Base-by-base conservation (phyloP, 2,329 filamentous ascomycete genomes). In the Fusarium sp. region DNA sequence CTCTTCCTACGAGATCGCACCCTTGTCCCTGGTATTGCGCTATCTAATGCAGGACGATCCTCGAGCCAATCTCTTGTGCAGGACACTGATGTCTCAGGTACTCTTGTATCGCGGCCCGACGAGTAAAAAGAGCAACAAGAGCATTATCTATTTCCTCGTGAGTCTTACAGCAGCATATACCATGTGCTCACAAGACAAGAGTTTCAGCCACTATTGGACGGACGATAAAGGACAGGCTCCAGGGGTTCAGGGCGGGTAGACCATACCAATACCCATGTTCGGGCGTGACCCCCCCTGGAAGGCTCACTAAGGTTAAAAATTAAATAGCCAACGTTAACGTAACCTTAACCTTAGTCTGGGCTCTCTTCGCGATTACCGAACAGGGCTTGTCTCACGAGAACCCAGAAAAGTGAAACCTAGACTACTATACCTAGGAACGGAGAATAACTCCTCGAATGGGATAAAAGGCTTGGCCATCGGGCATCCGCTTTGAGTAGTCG, bases 371-470 rank as follows among this genome's bases (percentile, higher is more conserved):
- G 64, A 67, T 67, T 46, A 61, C 63, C 64, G 64, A 67, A 61
- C 41, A 58, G 59, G 65, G 57, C 64, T 63, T 64, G 66, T 69
- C 64, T 69, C 64, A 69, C 44, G 46, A 67, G 41, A 48, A 39
- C 35, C 31, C 33, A 23, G 37, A 48, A 48, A 46, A 42, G 41
- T 68, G 65, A 68, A 68, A 68, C 41, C 46, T 46, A 18, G 23
- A 11, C n/a, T 42, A 51, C 33, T 35, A 16, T 35, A 35, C 38
- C 39, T 23, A 66, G 51, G 38, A 27, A 58, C 63, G 64, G 64
- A 62, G 55, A 67, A 67, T 67, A 67, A 39, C 57, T 39, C 66
- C 66, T 69, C 66, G 49, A 69, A 69, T 69, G 38, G 58, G 65
- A 63, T 31, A 42, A 37, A 29, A 37, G 38, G 39, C 39, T 60